Conservation (phyloP, 495 filamentous ascomycete genomes). For the Podospora appendiculata region DNA sequence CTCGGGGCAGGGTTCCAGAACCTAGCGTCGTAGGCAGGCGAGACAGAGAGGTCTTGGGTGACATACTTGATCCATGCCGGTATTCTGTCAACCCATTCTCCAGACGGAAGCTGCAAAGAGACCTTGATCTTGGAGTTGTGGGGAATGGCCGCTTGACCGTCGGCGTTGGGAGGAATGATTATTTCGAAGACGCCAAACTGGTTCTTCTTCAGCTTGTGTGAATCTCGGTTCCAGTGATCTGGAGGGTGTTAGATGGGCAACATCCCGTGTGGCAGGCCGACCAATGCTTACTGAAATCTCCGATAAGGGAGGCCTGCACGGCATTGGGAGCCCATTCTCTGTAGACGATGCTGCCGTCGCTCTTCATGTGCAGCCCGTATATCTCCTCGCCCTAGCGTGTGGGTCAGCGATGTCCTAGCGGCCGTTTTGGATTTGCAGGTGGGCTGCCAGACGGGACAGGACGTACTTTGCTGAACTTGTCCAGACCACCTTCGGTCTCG, state of each 20-base stretch:
- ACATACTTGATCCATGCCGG: conserved; percentile 97
- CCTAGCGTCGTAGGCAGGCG: conserved; percentile 84
- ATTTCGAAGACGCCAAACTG: conserved; percentile 85
- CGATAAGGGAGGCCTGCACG: conserved; percentile 74
- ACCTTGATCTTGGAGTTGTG: conserved; percentile 97
- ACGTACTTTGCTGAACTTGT: conserved; percentile 80
- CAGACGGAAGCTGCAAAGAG: conserved; percentile 70
- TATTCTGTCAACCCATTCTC: conserved; percentile 76
- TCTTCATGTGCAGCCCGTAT: conserved; percentile 72
- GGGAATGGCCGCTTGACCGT: conserved; percentile 71
- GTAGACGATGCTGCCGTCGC: conserved; percentile 80
- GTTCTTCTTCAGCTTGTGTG: conserved; percentile 79
- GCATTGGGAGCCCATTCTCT: conserved; percentile 96
- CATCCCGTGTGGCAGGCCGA: no score
- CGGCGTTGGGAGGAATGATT: conserved; percentile 57
- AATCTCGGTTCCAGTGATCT: conserved; percentile 83
- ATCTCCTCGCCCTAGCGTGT: conserved; percentile 64
- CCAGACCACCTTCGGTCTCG: conserved; percentile 77
- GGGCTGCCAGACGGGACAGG: conserved; percentile 15
- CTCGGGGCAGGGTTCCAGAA: conserved; percentile 90
- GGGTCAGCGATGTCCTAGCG: no score
- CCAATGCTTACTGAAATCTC: conserved; percentile 73
- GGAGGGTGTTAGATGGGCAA: conserved; percentile 1
- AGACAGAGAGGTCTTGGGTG: conserved; percentile 82
- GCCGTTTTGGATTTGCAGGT: neutral